Evolutionary conservation across 2,329 filamentous ascomycete genomes (phyloP), one percentile per base, ranked within the genome.

Genomic region (Calonectria leucothoes): DNA sequence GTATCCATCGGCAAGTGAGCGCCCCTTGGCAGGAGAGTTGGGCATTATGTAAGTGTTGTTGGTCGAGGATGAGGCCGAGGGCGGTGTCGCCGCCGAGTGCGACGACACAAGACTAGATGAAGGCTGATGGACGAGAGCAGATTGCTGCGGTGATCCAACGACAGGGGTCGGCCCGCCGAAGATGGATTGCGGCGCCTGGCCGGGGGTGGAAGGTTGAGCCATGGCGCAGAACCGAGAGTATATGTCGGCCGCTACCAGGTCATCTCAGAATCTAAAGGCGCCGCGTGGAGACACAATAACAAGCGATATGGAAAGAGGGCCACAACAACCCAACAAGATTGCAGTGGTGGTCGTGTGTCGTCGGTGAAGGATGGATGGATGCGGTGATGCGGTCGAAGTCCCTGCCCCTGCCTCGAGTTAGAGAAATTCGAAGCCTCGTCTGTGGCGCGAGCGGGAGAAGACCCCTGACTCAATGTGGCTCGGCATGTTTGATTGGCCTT

Each of bases 11-110:
- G 89, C 88, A 73, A 89, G 89, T 25, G 89, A 87, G 71, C 91
- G 89, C 79, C 89, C 90, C 83, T 94, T 94, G 72, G 92, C 88
- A 17, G 95, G 95, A 75, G 94, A 95, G 81, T 95, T 94, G 23
- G 95, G 93, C 94, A 98, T 97, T 81, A 98, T 92, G 86, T 96
- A 98, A 29, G 96, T 95, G 82, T 94, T 94, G 85, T 91, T 93
- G n/a, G 91, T 91, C 63, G 90, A 86, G 51, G 86, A 78, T 81
- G 67, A 65, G 37, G 75, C 77, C 68, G 79, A 79, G 11, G 66
- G 75, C 78, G 59, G 81, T 74, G 74, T 80, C 73, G 69, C 55
- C 63, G 75, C 74, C 75, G 69, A 75, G 69, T 75, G 81, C 72
- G 72, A 80, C 69, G 81, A 70, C 27, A 79, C 76, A 10, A 81